Evolutionary conservation across 106 monocot species (phyloP), one percentile per base, ranked within the genome.

Genomic region (Acorus gramineus): DNA sequence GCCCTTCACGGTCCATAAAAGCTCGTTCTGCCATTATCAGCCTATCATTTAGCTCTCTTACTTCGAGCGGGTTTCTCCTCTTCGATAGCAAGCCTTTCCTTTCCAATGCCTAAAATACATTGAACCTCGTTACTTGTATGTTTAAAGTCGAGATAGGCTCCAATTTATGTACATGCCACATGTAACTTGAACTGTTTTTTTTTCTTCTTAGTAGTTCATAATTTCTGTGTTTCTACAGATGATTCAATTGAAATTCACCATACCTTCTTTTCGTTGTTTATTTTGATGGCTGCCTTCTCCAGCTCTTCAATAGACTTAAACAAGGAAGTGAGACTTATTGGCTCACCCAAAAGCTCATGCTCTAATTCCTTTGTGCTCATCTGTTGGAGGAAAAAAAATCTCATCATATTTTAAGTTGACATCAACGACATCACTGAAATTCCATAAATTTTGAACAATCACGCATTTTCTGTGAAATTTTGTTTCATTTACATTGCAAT

Each of bases 11-110:
- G 69, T 83, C 69, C 54, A 71, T 90, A 62, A 90, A 86, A 63
- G 90, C 90, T 52, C 90, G 61, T 44, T 86, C 86, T 2, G 90
- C 80, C 83, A 83, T 83, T 80, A 90, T 86, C 58, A 90, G 55
- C 58, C 83, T 68, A 61, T 86, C 86, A 44, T 90, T 90, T 11
- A 90, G 69, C 62, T 83, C 78, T 49, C 86, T 73, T 44, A 81
- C 66, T 68, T 77, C 72, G 4, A 71, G 13, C 13, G 67, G 65
- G 53, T 85, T 71, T 14, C 43, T 83, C 78, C 75, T 63, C 7
- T 73, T 74, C 7, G 64, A 49, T 11, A 56, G 9, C 70, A 58
- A 76, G 49, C 11, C 5, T 57, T 71, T 76, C 11, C 50, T 61
- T 74, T 79, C 68, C 55, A 83, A 65, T 68, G 48, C 78, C 90